Evolutionary conservation across 2,329 filamentous ascomycete genomes (phyloP).

Genomic region (Cordyceps militaris): DNA sequence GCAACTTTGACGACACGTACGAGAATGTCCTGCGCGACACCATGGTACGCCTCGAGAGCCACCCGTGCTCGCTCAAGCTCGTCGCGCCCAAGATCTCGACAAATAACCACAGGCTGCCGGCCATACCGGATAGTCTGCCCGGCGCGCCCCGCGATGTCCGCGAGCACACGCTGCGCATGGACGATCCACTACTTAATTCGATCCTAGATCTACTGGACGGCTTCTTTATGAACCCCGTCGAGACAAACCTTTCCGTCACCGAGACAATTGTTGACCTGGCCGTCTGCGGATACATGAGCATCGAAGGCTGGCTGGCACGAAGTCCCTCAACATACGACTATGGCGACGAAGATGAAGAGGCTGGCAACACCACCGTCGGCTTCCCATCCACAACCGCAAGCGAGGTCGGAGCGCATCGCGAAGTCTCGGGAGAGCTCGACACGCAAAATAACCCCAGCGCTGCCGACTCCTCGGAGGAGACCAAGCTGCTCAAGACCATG

Average conservation of each 20-base stretch:
- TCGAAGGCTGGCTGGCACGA: slow-evolving; percentile 86
- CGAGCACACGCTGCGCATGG: slow-evolving; percentile 53
- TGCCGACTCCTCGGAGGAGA: slow-evolving; percentile 18
- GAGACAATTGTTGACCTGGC: slow-evolving; percentile 76
- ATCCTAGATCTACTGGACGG: slow-evolving; percentile 63
- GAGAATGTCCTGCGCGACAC: slow-evolving; percentile 65
- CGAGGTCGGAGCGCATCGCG: neutral
- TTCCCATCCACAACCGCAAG: slow-evolving; percentile 3
- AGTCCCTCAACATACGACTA: slow-evolving; percentile 59
- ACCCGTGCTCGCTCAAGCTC: slow-evolving; percentile 65
- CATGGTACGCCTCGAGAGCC: slow-evolving; percentile 60
- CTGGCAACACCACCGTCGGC: slow-evolving; percentile 15
- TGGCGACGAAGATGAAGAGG: slow-evolving; percentile 38
- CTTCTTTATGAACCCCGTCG: slow-evolving; percentile 86
- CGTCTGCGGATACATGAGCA: slow-evolving; percentile 73
- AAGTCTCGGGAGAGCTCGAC: neutral
- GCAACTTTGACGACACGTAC: slow-evolving; percentile 67
- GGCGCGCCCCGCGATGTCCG: slow-evolving; percentile 55
- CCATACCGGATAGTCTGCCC: slow-evolving; percentile 48
- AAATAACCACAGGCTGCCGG: slow-evolving; percentile 50
- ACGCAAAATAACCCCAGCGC: neutral
- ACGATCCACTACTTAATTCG: slow-evolving; percentile 58
- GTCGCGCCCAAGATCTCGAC: slow-evolving; percentile 53
- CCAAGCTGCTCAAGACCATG: slow-evolving; percentile 38
- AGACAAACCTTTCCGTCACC: slow-evolving; percentile 83